Conservation (phyloP, 805 yeast species). For the Yarrowia sp. region DNA sequence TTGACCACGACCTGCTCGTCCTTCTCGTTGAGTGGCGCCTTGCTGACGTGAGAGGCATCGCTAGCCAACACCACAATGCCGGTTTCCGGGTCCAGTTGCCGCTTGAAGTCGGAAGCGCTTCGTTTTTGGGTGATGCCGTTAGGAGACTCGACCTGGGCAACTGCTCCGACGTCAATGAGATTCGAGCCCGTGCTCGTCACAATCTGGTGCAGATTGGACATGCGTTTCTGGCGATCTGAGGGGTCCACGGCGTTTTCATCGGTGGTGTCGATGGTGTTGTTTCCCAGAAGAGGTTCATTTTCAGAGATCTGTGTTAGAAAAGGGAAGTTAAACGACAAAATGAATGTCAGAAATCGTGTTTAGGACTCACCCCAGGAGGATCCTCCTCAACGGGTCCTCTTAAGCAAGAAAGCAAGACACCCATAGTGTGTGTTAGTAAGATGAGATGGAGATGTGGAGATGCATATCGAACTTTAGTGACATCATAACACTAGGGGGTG, state of each 20-base stretch:
- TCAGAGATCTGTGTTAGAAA: slow-evolving; percentile 36
- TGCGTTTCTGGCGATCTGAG: slow-evolving; percentile 31
- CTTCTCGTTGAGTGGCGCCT: slow-evolving; percentile 20
- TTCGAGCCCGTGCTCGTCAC: slow-evolving; percentile 36
- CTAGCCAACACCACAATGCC: slow-evolving; percentile 14
- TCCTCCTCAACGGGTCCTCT: slow-evolving; percentile 37
- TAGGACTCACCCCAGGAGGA: slow-evolving; percentile 31
- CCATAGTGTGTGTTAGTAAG: slow-evolving; percentile 19
- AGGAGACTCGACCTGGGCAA: slow-evolving; percentile 28
- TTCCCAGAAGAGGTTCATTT: slow-evolving; percentile 36
- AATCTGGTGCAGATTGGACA: slow-evolving; percentile 35
- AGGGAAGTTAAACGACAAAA: too few species aligned
- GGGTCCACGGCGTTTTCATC: slow-evolving; percentile 29
- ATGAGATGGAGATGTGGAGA: slow-evolving; percentile 6
- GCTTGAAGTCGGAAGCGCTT: slow-evolving; percentile 37
- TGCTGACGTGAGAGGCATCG: slow-evolving; percentile 5
- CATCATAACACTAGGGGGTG: background rate
- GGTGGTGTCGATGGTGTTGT: slow-evolving; percentile 26
- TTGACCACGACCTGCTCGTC: slow-evolving; percentile 23
- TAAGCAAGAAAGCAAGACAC: slow-evolving; percentile 37
- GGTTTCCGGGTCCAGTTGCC: slow-evolving; percentile 24
- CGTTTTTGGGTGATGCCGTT: slow-evolving; percentile 32
- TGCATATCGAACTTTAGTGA: background rate
- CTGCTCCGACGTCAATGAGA: slow-evolving; percentile 33
- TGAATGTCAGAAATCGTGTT: too few species aligned